phyloP scores from a whole-genome alignment of 1,284 basidiomycete genomes.

The Moesziomyces sp. region DNA sequence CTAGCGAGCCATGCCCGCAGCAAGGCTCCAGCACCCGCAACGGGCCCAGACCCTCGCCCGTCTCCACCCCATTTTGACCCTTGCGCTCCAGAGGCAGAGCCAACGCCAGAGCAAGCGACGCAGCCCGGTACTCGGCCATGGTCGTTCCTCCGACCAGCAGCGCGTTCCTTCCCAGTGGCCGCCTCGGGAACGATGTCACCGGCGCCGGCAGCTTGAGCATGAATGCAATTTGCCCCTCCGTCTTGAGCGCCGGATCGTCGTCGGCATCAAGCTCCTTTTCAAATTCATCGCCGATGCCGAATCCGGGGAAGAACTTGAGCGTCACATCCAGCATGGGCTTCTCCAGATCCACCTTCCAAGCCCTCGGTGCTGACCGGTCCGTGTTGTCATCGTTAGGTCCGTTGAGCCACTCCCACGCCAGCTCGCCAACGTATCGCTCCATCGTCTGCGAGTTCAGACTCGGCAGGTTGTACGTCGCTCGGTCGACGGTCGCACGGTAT shows the following conservation, averaged over 20 bases:
- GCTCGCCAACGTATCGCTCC: constrained; percentile 50
- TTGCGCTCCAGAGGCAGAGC: constrained; percentile 26
- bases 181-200: background rate
- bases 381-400: constrained; percentile 17
- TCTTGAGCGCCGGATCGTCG: constrained; percentile 23
- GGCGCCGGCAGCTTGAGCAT: constrained; percentile 37
- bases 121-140: constrained; percentile 47
- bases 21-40: constrained; percentile 45
- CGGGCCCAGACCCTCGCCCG: background rate
- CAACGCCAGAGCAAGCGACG: constrained; percentile 34
- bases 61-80: constrained; percentile 12
- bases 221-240: constrained; percentile 36
- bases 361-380: background rate
- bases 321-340: constrained; percentile 41
- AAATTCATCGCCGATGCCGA: constrained; percentile 47
- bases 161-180: constrained; percentile 36
- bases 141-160: constrained; percentile 43
- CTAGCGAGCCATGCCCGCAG: constrained; percentile 45
- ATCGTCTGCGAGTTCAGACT: constrained; percentile 54
- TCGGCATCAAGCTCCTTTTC: constrained; percentile 29
- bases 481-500: constrained; percentile 55
- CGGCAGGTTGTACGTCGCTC: constrained; percentile 61
- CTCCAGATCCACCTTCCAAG: constrained; percentile 46
- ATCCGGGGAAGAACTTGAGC: constrained; percentile 49
- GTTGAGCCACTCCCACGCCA: constrained; percentile 49